These are phyloP conservation scores for Sporothrix globosa DNA, from an alignment of 2,329 filamentous ascomycete species.

Conservation along the genomic window DNA sequence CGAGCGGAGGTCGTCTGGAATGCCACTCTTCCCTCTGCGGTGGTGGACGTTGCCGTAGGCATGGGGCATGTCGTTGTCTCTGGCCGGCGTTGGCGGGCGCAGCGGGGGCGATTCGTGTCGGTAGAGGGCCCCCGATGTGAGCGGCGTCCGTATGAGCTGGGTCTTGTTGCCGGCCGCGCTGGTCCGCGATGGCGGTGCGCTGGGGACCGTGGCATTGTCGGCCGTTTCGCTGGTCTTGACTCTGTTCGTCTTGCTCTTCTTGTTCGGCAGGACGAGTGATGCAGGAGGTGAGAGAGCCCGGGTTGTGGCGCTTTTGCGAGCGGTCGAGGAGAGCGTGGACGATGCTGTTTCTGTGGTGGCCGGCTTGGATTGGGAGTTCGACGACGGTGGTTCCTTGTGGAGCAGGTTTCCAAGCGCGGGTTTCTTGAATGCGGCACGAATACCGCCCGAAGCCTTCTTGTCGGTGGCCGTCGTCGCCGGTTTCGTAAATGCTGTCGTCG, in stretches of 20 bases:
- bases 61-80: neutral
- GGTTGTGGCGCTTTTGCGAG: neutral
- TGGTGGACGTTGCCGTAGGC: constrained; percentile 21
- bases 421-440: constrained; percentile 57
- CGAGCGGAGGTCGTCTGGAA: constrained; percentile 50
- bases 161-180: constrained; percentile 21
- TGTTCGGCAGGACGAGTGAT: constrained; percentile 11
- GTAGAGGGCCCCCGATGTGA: constrained; percentile 35
- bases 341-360: neutral
- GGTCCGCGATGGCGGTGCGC: neutral
- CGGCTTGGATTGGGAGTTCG: neutral
- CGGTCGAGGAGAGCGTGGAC: neutral
- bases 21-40: constrained; percentile 25
- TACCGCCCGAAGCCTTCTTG: constrained; percentile 37
- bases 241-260: constrained; percentile 24
- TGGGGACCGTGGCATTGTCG: neutral
- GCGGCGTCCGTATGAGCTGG: constrained; percentile 32
- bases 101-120: constrained; percentile 31
- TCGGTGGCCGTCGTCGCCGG: neutral
- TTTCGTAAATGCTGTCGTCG: constrained; percentile 16
- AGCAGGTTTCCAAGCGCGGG: constrained; percentile 54
- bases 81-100: neutral
- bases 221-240: neutral
- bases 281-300: constrained; percentile 8
- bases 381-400: constrained; percentile 37